Evolutionary conservation across 2,329 filamentous ascomycete species (phyloP).

Genomic region (Aureobasidium uvarum): DNA sequence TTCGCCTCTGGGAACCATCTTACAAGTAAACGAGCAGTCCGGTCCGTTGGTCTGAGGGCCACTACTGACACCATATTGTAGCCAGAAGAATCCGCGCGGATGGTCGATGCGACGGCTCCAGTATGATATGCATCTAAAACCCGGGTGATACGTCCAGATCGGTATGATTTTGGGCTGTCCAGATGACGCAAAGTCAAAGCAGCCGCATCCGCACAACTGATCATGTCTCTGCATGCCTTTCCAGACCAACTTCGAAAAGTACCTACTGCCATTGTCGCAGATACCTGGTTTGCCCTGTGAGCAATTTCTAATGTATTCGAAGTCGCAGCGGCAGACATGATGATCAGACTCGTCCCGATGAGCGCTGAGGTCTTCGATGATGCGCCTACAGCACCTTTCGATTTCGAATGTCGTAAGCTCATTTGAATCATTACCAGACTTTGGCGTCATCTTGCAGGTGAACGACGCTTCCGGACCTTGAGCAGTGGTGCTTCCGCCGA

Average conservation of each 20-base stretch:
- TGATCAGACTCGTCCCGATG: constrained; percentile 1
- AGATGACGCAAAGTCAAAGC: background rate
- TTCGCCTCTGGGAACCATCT: background rate
- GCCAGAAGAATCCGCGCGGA: background rate
- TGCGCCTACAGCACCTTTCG: background rate
- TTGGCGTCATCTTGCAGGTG: constrained; percentile 1
- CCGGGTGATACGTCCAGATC: background rate
- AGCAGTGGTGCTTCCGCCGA: background rate
- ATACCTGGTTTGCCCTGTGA: background rate
- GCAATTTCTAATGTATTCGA: background rate
- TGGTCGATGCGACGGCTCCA: background rate
- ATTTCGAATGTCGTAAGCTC: background rate
- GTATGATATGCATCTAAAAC: background rate
- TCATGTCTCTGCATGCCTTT: background rate
- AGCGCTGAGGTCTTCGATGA: background rate
- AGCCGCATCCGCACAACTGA: background rate
- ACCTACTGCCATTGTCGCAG: background rate
- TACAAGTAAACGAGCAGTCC: background rate
- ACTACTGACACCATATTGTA: background rate
- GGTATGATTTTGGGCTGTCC: background rate
- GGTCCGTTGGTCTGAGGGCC: background rate
- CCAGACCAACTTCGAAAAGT: background rate
- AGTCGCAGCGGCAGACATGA: background rate
- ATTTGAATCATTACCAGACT: background rate
- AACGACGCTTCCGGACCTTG: background rate